Evolutionary conservation across 2,329 filamentous ascomycete species (phyloP).

Genomic region (Paramyrothecium sp.): DNA sequence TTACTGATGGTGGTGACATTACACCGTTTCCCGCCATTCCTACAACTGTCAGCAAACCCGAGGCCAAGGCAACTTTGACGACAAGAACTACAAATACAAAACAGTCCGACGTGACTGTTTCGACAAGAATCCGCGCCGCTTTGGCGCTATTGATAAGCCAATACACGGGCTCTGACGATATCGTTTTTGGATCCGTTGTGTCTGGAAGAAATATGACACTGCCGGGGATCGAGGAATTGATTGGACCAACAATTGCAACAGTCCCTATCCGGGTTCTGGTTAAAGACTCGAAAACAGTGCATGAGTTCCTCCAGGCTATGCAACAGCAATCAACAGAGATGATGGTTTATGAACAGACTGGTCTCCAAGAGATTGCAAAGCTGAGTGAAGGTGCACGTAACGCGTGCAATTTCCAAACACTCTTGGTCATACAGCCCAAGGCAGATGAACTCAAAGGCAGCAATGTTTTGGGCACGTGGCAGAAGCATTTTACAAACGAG

Average conservation of each 20-base stretch:
- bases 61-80: slow-evolving; percentile 1
- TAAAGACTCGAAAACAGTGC: slow-evolving; percentile 7
- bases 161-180: slow-evolving; percentile 18
- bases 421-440: slow-evolving; percentile 10
- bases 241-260: slow-evolving; percentile 23
- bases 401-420: slow-evolving; percentile 6
- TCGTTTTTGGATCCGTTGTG: slow-evolving; percentile 22
- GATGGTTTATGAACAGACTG: slow-evolving; percentile 11
- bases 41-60: not conserved
- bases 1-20: too few relatives aligned
- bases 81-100: slow-evolving; percentile 1
- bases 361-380: slow-evolving; percentile 8
- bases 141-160: slow-evolving; percentile 8
- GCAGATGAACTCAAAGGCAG: slow-evolving; percentile 1
- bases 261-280: slow-evolving; percentile 17
- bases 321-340: slow-evolving; percentile 12
- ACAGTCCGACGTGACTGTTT: slow-evolving; percentile 4
- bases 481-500: not conserved
- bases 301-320: slow-evolving; percentile 37
- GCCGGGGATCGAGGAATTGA: slow-evolving; percentile 16
- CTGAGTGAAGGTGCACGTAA: not conserved
- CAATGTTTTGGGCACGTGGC: not conserved
- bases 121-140: slow-evolving; percentile 10
- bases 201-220: slow-evolving; percentile 20
- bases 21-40: slow-evolving; percentile 6